phyloP scores from a whole-genome alignment of 805 yeast genomes.

The Cyberlindnera maclurae region DNA sequence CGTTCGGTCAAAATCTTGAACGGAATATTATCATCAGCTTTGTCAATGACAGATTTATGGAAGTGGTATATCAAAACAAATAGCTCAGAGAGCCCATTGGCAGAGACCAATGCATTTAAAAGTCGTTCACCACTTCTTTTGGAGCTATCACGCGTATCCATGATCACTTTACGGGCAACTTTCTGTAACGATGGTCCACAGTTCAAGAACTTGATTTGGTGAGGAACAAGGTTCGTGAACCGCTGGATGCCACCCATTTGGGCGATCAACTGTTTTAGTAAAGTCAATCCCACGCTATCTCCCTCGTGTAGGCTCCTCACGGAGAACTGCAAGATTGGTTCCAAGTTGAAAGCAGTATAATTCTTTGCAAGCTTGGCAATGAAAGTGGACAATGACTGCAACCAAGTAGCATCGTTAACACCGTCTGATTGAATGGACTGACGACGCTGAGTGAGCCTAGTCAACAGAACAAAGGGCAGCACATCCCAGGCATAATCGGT shows the following conservation, averaged over 20 bases:
- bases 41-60: slow-evolving; percentile 32
- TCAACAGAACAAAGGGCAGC: slow-evolving; percentile 62
- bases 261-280: slow-evolving; percentile 59
- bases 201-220: slow-evolving; percentile 59
- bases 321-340: slow-evolving; percentile 53
- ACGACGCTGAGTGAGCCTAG: slow-evolving; percentile 65
- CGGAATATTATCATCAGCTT: slow-evolving; percentile 33
- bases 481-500: slow-evolving; percentile 81
- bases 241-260: slow-evolving; percentile 78
- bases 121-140: slow-evolving; percentile 42
- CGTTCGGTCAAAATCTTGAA: slow-evolving; percentile 66
- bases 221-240: slow-evolving; percentile 55
- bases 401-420: slow-evolving; percentile 74
- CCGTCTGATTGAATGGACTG: slow-evolving; percentile 70
- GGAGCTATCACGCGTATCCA: slow-evolving; percentile 42
- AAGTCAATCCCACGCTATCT: slow-evolving; percentile 52
- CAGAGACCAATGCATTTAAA: slow-evolving; percentile 35
- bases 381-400: slow-evolving; percentile 73
- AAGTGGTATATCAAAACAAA: slow-evolving; percentile 53
- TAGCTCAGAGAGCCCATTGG: slow-evolving; percentile 51
- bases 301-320: slow-evolving; percentile 56
- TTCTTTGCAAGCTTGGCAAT: slow-evolving; percentile 60
- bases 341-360: slow-evolving; percentile 50
- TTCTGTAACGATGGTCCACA: slow-evolving; percentile 53
- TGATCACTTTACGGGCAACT: slow-evolving; percentile 48